Conservation (phyloP, 2,329 filamentous ascomycete genomes). For the Aureobasidium sp. region DNA sequence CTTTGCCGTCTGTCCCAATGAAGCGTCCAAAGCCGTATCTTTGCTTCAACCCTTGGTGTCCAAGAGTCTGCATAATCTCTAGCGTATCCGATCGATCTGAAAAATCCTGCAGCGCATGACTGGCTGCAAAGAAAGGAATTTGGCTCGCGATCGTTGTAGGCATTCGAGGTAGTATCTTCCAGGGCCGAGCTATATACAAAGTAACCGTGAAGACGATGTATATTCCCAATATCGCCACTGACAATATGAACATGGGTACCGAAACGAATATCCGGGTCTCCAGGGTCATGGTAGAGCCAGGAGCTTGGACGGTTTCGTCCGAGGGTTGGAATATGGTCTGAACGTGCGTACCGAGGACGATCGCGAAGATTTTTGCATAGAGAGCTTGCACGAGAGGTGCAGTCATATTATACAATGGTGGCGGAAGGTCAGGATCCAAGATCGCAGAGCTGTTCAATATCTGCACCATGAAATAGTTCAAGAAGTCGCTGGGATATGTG, state of each 20-base stretch:
- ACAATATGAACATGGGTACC: slow-evolving; percentile 39
- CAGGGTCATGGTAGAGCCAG: slow-evolving; percentile 19
- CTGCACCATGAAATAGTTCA: slow-evolving; percentile 41
- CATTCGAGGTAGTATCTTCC: slow-evolving; percentile 43
- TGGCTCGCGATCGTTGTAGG: slow-evolving; percentile 46
- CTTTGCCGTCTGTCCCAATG: slow-evolving; percentile 41
- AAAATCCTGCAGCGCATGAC: slow-evolving; percentile 37
- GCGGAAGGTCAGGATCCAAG: slow-evolving; percentile 30
- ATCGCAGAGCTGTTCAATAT: slow-evolving; percentile 27
- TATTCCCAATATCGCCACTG: slow-evolving; percentile 37
- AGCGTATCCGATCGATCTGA: slow-evolving; percentile 21
- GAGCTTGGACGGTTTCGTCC: background rate
- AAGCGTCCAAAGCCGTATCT: slow-evolving; percentile 46
- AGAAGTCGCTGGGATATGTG: slow-evolving; percentile 39
- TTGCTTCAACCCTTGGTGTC: slow-evolving; percentile 21
- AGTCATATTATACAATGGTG: slow-evolving; percentile 30
- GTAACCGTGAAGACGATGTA: slow-evolving; percentile 39
- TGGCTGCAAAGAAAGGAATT: slow-evolving; percentile 44
- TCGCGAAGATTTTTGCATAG: slow-evolving; percentile 38
- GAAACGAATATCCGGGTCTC: slow-evolving; percentile 47
- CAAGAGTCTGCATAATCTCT: slow-evolving; percentile 19
- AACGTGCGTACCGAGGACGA: slow-evolving; percentile 39
- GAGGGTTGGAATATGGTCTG: slow-evolving; percentile 32
- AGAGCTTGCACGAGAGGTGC: slow-evolving; percentile 23
- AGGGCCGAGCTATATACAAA: slow-evolving; percentile 39